Base-by-base conservation (phyloP, 768 basidiomycete genomes). In the Coprinopsis cinerea region DNA sequence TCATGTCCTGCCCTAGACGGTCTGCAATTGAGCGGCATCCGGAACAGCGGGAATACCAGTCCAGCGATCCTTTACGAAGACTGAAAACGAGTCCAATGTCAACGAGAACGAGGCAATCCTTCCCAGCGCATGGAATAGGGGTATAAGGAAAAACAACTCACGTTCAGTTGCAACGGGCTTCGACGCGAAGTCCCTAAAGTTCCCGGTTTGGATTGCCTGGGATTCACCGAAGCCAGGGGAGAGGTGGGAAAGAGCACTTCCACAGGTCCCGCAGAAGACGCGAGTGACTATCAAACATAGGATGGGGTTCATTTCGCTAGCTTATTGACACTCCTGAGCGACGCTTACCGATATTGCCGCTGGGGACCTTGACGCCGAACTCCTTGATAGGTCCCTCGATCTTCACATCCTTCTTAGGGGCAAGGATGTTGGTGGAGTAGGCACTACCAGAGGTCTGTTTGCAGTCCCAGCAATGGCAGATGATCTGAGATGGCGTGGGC, bases 391-490 rank as follows among this genome's bases (percentile, higher is more conserved):
- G 65, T 0, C 68, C 69, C 1, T 42, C 58, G 55, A 69, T 67
- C 11, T 50, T 64, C 24, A 69, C 62, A 32, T 62, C 59, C 46
- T 61, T 66, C 51, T 67, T 57, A 10, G 62, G 61, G 3, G 60
- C 65, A 22, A 69, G 62, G 51, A 71, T 54, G 55, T 68, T 69
- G 55, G 68, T 68, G 57, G 65, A 67, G 60, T 66, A 71, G 4
- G 66, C 67, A 44, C 66, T 67, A n/a, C 69, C 69, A 44, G 64
- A 66, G 28, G 67, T 66, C 44, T 67, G 62, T 37, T 61, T 60
- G 57, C 69, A 71, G 52, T 69, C 69, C 25, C 48, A 51, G 60
- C 69, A 71, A 57, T 71, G 69, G 52, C 69, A 71, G 26, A 67
- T 34, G 40, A 68, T 59, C 67, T 45, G 22, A 15, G 11, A 45